phyloP scores from a whole-genome alignment of 345 rosid genomes.

The Anacardium occidentale region DNA sequence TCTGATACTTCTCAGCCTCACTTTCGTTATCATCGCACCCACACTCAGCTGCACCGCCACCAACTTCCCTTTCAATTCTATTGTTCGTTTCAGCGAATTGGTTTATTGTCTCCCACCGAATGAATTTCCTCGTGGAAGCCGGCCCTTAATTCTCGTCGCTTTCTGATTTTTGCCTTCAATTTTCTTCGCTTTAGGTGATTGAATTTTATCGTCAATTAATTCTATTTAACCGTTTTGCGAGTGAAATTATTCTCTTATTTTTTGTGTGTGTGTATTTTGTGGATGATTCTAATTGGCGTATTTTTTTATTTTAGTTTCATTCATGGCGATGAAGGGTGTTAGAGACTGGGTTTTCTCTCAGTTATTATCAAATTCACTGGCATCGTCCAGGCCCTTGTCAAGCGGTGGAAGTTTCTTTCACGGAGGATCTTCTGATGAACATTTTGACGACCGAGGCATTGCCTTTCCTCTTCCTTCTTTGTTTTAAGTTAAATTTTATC shows the following conservation, averaged over 20 bases:
- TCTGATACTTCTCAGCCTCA: slow-evolving; percentile 4
- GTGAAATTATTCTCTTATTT: not conserved
- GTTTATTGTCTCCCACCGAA: not conserved
- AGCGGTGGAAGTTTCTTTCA: slow-evolving; percentile 43
- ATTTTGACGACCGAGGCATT: slow-evolving; percentile 47
- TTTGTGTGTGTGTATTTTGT: not conserved
- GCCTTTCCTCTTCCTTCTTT: slow-evolving; percentile 1
- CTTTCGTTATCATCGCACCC: not conserved
- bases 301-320: not conserved
- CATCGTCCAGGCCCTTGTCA: slow-evolving; percentile 60
- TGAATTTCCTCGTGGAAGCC: not conserved
- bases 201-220: not conserved
- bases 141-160: not conserved
- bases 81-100: no score
- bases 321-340: slow-evolving; percentile 66
- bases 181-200: not conserved
- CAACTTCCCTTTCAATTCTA: not conserved
- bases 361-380: slow-evolving; percentile 53
- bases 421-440: slow-evolving; percentile 30
- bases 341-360: slow-evolving; percentile 74
- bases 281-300: not conserved
- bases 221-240: not conserved
- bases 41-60: not conserved
- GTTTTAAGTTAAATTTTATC: not conserved
- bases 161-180: not conserved